Conservation (phyloP, 108 stramenopile genomes). For the Pseudonitzschia multiseries region DNA sequence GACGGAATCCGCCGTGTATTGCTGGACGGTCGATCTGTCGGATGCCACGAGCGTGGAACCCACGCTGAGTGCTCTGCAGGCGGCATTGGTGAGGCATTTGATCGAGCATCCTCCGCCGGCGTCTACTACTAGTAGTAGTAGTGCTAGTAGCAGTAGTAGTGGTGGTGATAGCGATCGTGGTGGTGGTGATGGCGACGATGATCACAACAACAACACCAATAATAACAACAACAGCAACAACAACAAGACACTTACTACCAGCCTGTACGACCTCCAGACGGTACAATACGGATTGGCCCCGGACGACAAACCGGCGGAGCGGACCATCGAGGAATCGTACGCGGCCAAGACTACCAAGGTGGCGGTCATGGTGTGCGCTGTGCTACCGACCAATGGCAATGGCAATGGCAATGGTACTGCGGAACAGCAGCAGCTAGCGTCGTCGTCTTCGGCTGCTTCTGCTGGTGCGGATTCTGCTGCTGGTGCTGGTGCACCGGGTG, state of each 20-base stretch:
- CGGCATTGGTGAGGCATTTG: constrained; percentile 45
- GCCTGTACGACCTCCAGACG: constrained; percentile 31
- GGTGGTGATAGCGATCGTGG: too few species aligned
- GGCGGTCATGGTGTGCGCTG: constrained; percentile 39
- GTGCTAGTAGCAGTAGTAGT: too few species aligned
- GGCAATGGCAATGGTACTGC: too few species aligned
- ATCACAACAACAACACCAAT: background rate
- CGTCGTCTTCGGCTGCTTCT: background rate
- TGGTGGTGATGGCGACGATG: too few species aligned
- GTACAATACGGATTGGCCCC: constrained; percentile 49
- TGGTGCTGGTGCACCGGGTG: constrained; percentile 1
- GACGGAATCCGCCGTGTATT: constrained; percentile 3
- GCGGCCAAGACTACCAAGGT: constrained; percentile 34
- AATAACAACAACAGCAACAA: constrained; percentile 19
- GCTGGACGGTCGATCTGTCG: constrained; percentile 49
- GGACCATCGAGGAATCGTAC: constrained; percentile 19
- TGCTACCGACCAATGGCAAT: background rate
- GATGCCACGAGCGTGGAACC: constrained; percentile 49
- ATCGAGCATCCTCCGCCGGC: constrained; percentile 30
- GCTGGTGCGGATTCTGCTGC: background rate
- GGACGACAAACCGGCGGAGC: constrained; percentile 22
- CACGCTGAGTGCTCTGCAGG: constrained; percentile 35
- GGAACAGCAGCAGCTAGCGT: too few species aligned
- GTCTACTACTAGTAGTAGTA: too few species aligned
- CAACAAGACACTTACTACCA: constrained; percentile 12